Conservation (phyloP, 345 rosid species). For the Citrus inodora region DNA sequence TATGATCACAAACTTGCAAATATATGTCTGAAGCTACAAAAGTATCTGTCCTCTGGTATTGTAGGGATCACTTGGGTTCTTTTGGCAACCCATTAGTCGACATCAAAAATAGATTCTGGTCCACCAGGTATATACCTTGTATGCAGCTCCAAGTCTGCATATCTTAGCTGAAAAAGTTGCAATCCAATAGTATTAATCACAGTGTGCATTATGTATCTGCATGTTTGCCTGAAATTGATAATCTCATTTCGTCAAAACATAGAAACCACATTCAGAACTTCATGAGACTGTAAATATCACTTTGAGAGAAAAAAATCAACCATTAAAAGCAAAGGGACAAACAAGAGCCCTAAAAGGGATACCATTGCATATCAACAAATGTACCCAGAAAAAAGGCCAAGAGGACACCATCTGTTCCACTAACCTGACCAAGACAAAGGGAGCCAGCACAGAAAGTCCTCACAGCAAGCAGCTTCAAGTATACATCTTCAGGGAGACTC, state of each 20-base stretch:
- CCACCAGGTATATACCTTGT: constrained; percentile 66
- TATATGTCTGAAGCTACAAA: constrained; percentile 76
- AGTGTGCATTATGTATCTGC: neutral
- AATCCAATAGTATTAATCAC: neutral
- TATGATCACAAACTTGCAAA: constrained; percentile 56
- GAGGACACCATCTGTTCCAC: constrained; percentile 20
- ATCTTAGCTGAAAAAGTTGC: constrained; percentile 47
- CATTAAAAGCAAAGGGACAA: neutral
- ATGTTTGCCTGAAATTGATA: neutral
- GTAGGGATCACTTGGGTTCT: constrained; percentile 79
- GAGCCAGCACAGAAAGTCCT: constrained; percentile 88
- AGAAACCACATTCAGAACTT: neutral
- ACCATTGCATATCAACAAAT: neutral
- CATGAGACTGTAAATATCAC: neutral
- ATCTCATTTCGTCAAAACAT: neutral
- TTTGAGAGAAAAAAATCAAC: neutral
- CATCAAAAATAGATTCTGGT: constrained; percentile 68
- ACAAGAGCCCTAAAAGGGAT: neutral
- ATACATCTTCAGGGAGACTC: constrained; percentile 83
- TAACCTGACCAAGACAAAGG: constrained; percentile 80
- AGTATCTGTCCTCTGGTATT: constrained; percentile 73
- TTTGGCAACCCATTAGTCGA: constrained; percentile 56
- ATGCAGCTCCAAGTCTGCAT: constrained; percentile 85
- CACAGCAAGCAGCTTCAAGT: constrained; percentile 78
- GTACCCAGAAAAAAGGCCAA: neutral